Evolutionary conservation across 345 rosid genomes (phyloP).

Genomic region (Hypericum perforatum): DNA sequence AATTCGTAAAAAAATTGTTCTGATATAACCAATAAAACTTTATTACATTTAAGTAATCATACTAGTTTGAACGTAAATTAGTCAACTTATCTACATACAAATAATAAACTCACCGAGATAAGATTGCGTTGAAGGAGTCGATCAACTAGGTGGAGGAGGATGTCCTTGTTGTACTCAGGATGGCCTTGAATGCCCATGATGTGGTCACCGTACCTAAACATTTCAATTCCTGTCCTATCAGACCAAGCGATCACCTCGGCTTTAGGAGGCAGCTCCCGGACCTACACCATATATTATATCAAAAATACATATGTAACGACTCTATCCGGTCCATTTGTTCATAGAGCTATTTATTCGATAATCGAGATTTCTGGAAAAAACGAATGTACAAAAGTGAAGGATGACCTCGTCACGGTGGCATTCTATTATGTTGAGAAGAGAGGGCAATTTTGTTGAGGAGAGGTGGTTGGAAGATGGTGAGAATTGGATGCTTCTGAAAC

Average conservation of each 20-base stretch:
- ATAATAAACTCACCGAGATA: slow-evolving; percentile 19
- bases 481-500: slow-evolving; percentile 32
- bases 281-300: slow-evolving; percentile 18
- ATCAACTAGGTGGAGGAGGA: slow-evolving; percentile 16
- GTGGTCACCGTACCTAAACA: slow-evolving; percentile 51
- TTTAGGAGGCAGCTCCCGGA: slow-evolving; percentile 35
- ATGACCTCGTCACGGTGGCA: slow-evolving; percentile 65
- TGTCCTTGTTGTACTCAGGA: slow-evolving; percentile 58
- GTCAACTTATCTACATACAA: background rate
- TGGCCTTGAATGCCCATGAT: slow-evolving; percentile 79
- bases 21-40: background rate
- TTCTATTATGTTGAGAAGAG: slow-evolving; percentile 36
- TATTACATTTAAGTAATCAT: no score
- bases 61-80: no score
- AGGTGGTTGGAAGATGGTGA: slow-evolving; percentile 29
- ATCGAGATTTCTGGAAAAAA: background rate
- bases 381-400: no score
- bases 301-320: background rate
- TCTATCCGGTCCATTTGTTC: no score
- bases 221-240: slow-evolving; percentile 42
- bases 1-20: background rate
- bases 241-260: slow-evolving; percentile 52
- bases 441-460: slow-evolving; percentile 31
- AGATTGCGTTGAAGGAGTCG: slow-evolving; percentile 27
- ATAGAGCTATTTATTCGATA: no score